Evolutionary conservation across 176 grass and related monocot genomes (phyloP).

Genomic region (maize (Zea mays)): DNA sequence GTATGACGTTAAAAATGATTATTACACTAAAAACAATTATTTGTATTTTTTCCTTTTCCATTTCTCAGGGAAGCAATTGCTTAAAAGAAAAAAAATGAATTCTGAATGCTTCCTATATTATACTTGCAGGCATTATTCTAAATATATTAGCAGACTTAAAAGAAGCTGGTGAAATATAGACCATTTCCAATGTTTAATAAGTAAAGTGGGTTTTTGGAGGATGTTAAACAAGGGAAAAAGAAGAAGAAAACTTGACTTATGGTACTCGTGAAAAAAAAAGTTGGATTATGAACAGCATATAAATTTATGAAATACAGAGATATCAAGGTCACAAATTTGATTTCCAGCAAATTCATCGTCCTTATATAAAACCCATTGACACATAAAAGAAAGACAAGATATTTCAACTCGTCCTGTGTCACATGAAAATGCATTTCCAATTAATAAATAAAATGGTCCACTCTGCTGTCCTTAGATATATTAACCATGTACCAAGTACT

Average conservation of each 20-base stretch:
- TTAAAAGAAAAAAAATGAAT: not conserved
- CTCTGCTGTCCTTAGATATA: not conserved
- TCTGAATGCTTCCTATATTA: not conserved
- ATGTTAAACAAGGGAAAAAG: constrained; percentile 4
- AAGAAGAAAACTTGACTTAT: not conserved
- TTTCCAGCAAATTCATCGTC: not conserved
- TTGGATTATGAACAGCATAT: not conserved
- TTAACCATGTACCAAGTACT: not conserved
- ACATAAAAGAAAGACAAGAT: not conserved
- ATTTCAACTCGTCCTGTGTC: not conserved
- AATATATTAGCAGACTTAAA: constrained; percentile 6
- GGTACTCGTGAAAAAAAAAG: not conserved
- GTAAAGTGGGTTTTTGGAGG: not conserved
- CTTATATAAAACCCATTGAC: not conserved
- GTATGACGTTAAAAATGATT: not conserved
- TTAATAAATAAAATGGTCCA: constrained; percentile 10
- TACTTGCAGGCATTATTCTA: not conserved
- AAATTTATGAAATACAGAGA: constrained; percentile 6
- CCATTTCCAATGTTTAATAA: not conserved
- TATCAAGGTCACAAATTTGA: constrained; percentile 4
- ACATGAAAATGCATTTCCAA: constrained; percentile 1
- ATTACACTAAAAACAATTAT: not conserved
- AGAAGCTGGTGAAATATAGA: not conserved
- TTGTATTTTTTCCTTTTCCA: not conserved
- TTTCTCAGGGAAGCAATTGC: not conserved